phyloP scores from a whole-genome alignment of 768 basidiomycete species.

The Megacollybia marginata region DNA sequence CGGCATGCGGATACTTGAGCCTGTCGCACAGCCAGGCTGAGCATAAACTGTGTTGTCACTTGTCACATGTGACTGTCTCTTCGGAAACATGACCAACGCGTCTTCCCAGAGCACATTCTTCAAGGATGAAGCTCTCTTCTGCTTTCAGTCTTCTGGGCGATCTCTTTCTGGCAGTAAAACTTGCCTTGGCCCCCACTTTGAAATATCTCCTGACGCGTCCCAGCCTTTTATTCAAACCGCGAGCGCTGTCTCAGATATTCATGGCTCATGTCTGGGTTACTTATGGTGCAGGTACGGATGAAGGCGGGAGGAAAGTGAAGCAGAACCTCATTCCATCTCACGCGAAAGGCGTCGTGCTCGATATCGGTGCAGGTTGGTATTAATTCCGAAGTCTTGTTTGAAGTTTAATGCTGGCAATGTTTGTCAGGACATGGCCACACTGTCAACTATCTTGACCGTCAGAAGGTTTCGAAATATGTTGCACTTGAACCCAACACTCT shows the following conservation, averaged over 20 bases:
- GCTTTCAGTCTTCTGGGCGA: conserved; percentile 36
- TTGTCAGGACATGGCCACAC: conserved; percentile 45
- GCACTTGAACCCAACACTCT: conserved; percentile 63
- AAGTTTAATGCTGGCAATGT: too few species aligned
- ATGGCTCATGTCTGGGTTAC: conserved; percentile 51
- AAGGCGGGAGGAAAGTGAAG: conserved; percentile 32
- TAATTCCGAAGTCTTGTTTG: too few species aligned
- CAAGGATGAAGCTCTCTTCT: conserved; percentile 39
- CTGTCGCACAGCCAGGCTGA: too few species aligned
- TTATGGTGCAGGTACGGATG: conserved; percentile 43
- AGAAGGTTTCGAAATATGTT: conserved; percentile 53
- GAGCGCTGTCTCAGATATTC: conserved; percentile 42
- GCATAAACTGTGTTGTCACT: too few species aligned
- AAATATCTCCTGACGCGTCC: conserved; percentile 31
- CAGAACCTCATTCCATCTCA: conserved; percentile 40
- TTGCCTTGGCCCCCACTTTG: conserved; percentile 39
- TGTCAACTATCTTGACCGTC: conserved; percentile 48
- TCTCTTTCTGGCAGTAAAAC: conserved; percentile 28
- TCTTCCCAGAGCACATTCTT: too few species aligned
- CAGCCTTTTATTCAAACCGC: conserved; percentile 35
- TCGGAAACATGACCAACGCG: too few species aligned
- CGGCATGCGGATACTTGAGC: too few species aligned
- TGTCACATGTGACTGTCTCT: too few species aligned
- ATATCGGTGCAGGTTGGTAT: conserved; percentile 55
- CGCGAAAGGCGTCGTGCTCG: conserved; percentile 56